Conservation (phyloP, 2,329 filamentous ascomycete species). For the Calonectria crousiana region DNA sequence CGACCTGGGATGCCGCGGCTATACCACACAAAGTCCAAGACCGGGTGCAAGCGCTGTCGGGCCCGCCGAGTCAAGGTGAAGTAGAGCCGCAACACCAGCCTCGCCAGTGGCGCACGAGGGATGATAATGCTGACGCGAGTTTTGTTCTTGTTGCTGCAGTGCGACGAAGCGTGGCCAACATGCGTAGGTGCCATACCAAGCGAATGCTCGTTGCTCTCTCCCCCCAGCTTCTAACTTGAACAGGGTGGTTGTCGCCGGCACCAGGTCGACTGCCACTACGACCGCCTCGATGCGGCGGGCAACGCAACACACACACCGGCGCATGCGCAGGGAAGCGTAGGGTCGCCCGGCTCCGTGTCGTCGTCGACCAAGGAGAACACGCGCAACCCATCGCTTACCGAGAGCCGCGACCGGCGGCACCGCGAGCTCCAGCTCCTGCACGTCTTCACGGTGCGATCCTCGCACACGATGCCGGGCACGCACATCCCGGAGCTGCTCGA, state of each 20-base stretch:
- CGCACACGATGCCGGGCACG: conserved; percentile 34
- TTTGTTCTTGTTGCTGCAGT: conserved; percentile 14
- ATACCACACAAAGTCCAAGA: conserved; percentile 47
- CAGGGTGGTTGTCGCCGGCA: conserved; percentile 38
- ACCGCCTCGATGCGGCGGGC: conserved; percentile 24
- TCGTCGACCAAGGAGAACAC: not conserved
- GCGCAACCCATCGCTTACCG: conserved; percentile 6
- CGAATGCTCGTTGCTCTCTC: not conserved
- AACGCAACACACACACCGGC: not conserved
- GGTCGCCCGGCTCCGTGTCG: conserved; percentile 3
- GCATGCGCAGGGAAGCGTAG: not conserved
- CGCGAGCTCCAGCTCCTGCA: conserved; percentile 42
- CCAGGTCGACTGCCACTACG: conserved; percentile 35
- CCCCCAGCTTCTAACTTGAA: not conserved
- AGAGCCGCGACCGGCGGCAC: conserved; percentile 32
- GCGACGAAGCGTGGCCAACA: conserved; percentile 36
- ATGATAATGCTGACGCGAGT: not conserved
- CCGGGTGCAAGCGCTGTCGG: conserved; percentile 43
- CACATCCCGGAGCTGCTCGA: conserved; percentile 28
- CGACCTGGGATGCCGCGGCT: conserved; percentile 37
- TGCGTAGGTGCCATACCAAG: conserved; percentile 33
- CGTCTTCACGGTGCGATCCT: conserved; percentile 32
- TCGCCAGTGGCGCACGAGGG: not conserved
- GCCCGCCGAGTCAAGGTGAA: conserved; percentile 44
- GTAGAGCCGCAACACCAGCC: not conserved